Conservation (phyloP, 2,329 filamentous ascomycete species). For the Dactylellina cionopaga region DNA sequence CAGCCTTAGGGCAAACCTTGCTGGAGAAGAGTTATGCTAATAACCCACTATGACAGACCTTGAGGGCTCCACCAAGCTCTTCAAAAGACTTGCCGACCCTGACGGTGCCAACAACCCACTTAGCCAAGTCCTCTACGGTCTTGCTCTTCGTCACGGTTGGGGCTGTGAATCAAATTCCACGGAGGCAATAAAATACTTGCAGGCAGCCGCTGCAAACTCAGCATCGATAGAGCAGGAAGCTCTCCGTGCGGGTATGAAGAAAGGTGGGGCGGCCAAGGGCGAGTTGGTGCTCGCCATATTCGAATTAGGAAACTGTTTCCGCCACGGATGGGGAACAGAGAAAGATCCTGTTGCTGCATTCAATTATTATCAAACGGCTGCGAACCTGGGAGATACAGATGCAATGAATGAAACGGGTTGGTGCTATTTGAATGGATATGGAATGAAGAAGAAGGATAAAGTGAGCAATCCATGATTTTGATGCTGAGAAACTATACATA, state of each 20-base stretch:
- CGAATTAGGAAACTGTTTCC: conserved; percentile 90
- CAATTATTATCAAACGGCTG: conserved; percentile 96
- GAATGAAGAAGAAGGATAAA: conserved; percentile 92
- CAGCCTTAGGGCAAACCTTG: too few species aligned
- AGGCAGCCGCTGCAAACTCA: conserved; percentile 87
- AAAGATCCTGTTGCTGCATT: conserved; percentile 85
- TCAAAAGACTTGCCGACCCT: conserved; percentile 83
- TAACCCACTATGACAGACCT: conserved; percentile 66
- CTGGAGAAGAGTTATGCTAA: too few species aligned
- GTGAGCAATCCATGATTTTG: conserved; percentile 69
- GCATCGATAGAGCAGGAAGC: conserved; percentile 87
- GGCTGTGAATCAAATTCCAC: conserved; percentile 78
- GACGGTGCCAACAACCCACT: conserved; percentile 88
- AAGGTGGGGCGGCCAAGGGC: conserved; percentile 92
- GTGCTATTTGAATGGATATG: conserved; percentile 97
- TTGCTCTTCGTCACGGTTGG: conserved; percentile 93
- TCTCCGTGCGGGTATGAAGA: conserved; percentile 85
- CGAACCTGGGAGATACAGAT: conserved; percentile 94
- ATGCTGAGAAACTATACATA: not conserved
- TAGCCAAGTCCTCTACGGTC: conserved; percentile 93
- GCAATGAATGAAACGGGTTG: conserved; percentile 97
- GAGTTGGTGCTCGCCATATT: conserved; percentile 97
- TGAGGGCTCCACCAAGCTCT: conserved; percentile 81
- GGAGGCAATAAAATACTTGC: conserved; percentile 83
- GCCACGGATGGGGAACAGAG: conserved; percentile 90